Base-by-base conservation (phyloP, 768 basidiomycete genomes). In the Inosperma sp. region DNA sequence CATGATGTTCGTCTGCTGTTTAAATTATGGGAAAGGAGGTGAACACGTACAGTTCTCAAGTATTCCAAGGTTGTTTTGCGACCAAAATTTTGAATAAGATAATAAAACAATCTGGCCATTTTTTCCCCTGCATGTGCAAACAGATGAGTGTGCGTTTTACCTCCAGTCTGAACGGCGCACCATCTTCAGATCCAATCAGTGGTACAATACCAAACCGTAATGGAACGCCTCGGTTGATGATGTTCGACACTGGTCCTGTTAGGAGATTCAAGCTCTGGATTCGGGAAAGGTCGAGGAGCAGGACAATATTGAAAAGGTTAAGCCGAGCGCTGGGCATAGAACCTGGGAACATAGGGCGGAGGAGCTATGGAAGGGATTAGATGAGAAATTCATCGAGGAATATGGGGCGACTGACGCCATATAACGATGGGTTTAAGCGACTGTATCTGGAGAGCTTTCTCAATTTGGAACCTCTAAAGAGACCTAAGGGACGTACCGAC, bases 141-240 rank as follows among this genome's bases (percentile, higher is more conserved):
- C 6, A 13, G 23, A 50, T 0, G n/a, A 34, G 22, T 37, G 17
- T 19, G 6, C 14, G 17, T 10, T 2, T 36, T 14, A 21, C 13
- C 10, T 36, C 6, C n/a, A 22, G 7, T 19, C 3, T 25, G 14
- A 14, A 22, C 26, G 1, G 61, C 65, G 29, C 27, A 74, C 76
- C 69, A 56, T 73, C 69, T 39, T 75, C 69, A 3, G 69, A 81
- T 49, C 84, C 80, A 3, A 82, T 64, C 27, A 82, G 68, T 2
- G 92, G 93, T 2, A 94, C 90, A 40, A 97, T 62, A 10, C 95
- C 95, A 65, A 93, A 93, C 14, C 90, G 75, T 56, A 93, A 78
- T 0, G 93, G 90, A 36, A 90, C 72, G 13, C 75, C 78, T 27
- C 90, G 76, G 23, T 79, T 70, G 45, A 98, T 82, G 63, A 95